Conservation (phyloP, 495 filamentous ascomycete genomes). For the Aspergillus baeticus region DNA sequence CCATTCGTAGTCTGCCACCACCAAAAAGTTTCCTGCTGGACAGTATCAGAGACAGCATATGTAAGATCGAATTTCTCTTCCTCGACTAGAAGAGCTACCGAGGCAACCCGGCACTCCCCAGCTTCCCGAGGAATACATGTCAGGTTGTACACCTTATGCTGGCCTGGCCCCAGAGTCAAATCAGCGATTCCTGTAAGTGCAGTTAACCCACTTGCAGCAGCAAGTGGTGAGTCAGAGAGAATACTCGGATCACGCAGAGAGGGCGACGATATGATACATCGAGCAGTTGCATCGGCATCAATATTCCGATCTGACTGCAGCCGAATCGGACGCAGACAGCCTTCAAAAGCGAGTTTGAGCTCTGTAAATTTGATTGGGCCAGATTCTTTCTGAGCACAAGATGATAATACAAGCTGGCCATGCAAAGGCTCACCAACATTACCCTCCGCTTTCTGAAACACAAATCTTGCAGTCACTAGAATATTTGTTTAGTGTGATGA, state of each 20-base stretch:
- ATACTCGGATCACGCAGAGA: slow-evolving; percentile 36
- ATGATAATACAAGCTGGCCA: slow-evolving; percentile 72
- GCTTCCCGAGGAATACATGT: slow-evolving; percentile 75
- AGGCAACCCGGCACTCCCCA: slow-evolving; percentile 67
- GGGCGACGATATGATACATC: slow-evolving; percentile 28
- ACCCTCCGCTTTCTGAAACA: slow-evolving; percentile 71
- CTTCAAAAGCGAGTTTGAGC: slow-evolving; percentile 67
- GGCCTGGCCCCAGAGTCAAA: slow-evolving; percentile 65
- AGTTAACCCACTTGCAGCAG: slow-evolving; percentile 30
- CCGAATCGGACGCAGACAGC: slow-evolving; percentile 61
- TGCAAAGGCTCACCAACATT: slow-evolving; percentile 77
- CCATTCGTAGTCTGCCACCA: slow-evolving; percentile 50
- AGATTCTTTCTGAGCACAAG: slow-evolving; percentile 61
- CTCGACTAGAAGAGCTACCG: slow-evolving; percentile 59
- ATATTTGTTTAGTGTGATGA: neutral
- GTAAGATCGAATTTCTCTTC: slow-evolving; percentile 67
- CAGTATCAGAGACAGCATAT: slow-evolving; percentile 54
- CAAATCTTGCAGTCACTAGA: slow-evolving; percentile 64
- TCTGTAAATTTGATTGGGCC: slow-evolving; percentile 62
- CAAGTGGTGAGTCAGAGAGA: slow-evolving; percentile 25
- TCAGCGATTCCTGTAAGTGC: slow-evolving; percentile 58
- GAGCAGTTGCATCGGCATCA: slow-evolving; percentile 25
- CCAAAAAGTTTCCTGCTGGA: slow-evolving; percentile 48
- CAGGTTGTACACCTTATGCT: slow-evolving; percentile 69
- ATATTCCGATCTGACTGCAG: slow-evolving; percentile 34